A percentile compares a stretch with the other conserved stretches of the same genome.
These are phyloP conservation scores for Aspergillus sp. DNA, from an alignment of 2,329 filamentous ascomycete genomes.

Conservation along the genomic window DNA sequence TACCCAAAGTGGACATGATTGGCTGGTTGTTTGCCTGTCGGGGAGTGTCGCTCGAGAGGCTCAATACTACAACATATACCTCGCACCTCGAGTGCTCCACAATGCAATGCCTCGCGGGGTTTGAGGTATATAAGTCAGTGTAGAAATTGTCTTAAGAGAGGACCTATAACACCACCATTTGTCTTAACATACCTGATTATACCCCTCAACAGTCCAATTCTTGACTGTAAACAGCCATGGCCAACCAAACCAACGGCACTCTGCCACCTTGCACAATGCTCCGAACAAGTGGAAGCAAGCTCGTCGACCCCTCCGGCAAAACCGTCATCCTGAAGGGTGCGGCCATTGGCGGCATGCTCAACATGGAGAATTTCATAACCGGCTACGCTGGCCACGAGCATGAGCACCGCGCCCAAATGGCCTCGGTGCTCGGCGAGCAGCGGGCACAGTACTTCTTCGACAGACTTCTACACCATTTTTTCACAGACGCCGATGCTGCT, in stretches of 20 bases:
- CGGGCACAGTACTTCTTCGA: constrained; percentile 64
- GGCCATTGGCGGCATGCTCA: constrained; percentile 61
- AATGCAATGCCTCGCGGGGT: not conserved
- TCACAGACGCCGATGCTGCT: constrained; percentile 59
- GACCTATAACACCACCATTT: not conserved
- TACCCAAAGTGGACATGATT: not conserved
- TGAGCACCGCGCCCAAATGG: not conserved
- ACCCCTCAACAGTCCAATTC: not conserved
- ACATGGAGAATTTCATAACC: constrained; percentile 33
- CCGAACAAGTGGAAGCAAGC: not conserved
- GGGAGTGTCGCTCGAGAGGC: not conserved
- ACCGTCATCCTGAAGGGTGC: constrained; percentile 54
- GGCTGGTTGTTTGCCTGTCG: not conserved
- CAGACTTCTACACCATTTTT: constrained; percentile 59
- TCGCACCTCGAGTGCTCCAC: not conserved
- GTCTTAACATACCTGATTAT: not conserved
- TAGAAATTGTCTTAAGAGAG: not conserved
- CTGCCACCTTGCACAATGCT: not conserved
- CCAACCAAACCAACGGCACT: not conserved
- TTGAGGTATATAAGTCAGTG: not conserved
- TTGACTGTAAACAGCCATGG: not conserved
- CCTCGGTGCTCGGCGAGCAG: constrained; percentile 54
- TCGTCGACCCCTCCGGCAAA: not conserved
- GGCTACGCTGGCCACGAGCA: not conserved
- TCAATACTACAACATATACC: not conserved